Conservation (phyloP, 768 basidiomycete genomes). For the Tylopilus cervinicoccineus region DNA sequence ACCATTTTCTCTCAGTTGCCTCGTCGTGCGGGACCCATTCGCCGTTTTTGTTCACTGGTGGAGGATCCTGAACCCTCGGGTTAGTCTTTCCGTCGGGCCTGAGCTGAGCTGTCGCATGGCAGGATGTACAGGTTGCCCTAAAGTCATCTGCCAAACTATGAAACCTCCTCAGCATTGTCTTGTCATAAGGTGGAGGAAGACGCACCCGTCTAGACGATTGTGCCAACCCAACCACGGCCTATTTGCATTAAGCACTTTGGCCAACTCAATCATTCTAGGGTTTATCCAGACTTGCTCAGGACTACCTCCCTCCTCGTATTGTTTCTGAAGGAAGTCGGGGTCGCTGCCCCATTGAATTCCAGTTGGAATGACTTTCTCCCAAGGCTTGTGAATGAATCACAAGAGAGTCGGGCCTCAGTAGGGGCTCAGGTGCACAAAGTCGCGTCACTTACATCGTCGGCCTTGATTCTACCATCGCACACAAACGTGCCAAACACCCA, state of each 20-base stretch:
- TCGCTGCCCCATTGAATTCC: conserved; percentile 2
- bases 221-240: conserved; percentile 7
- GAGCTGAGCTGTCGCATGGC: conserved; percentile 3
- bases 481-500: conserved; percentile 4
- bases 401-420: not conserved
- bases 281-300: not conserved
- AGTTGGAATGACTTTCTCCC: not conserved
- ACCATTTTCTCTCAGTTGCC: not conserved
- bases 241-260: not conserved
- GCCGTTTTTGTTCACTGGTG: not conserved
- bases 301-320: not conserved
- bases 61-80: not conserved
- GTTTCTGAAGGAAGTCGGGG: not conserved
- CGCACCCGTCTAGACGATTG: conserved; percentile 1
- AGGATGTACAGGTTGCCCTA: conserved; percentile 1
- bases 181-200: not conserved
- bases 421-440: not conserved
- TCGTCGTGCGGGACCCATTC: not conserved
- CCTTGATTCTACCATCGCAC: not conserved
- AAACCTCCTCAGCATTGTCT: not conserved
- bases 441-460: not conserved
- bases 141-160: conserved; percentile 2
- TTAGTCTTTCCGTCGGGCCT: not conserved
- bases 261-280: not conserved
- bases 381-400: not conserved